phyloP scores from a whole-genome alignment of 129 eudicot genomes.

The Tagetes patula region DNA sequence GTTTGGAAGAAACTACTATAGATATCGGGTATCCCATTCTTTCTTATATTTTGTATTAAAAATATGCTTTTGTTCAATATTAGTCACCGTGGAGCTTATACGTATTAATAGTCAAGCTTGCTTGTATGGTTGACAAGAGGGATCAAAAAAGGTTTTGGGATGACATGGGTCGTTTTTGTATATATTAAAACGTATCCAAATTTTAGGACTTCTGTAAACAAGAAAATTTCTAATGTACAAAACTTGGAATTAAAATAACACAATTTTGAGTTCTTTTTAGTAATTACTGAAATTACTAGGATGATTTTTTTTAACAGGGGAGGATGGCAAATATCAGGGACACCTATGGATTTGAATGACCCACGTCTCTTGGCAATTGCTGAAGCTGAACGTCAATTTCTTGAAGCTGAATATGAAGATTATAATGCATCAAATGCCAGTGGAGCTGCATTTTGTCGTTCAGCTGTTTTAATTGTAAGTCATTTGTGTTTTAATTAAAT shows the following conservation, averaged over 20 bases:
- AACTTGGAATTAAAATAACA: neutral
- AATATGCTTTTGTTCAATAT: neutral
- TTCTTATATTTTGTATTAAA: neutral
- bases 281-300: neutral
- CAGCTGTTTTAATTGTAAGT: constrained; percentile 88
- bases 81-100: neutral
- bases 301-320: constrained; percentile 48
- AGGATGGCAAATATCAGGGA: constrained; percentile 93
- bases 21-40: constrained; percentile 71
- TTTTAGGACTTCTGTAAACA: neutral
- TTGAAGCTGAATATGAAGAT: constrained; percentile 86
- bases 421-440: constrained; percentile 71
- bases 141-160: neutral
- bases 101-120: neutral
- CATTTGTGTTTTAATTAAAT: neutral
- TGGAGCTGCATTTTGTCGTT: constrained; percentile 94
- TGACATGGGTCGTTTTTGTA: neutral
- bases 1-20: constrained; percentile 64
- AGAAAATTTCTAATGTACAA: neutral
- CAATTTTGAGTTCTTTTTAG: neutral
- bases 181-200: neutral
- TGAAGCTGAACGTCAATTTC: constrained; percentile 79
- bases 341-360: constrained; percentile 79
- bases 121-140: constrained; percentile 6
- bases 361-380: constrained; percentile 86